Base-by-base conservation (phyloP, 176 grass and related monocot genomes). In the Melocanna baccifera region DNA sequence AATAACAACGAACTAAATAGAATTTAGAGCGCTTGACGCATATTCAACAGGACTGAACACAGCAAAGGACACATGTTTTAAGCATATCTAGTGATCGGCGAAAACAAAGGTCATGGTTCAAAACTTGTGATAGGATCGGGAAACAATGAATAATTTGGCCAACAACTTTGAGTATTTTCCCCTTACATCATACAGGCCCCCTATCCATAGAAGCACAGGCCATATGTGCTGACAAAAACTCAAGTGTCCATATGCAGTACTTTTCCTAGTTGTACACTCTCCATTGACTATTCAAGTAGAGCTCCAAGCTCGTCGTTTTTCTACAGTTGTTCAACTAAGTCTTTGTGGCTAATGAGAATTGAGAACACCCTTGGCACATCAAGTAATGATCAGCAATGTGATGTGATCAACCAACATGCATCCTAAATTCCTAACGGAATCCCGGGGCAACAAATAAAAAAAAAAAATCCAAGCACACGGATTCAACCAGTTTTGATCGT, bases 11-110 rank as follows among this genome's bases (percentile, higher is more conserved):
- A 78, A 22, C 28, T 80, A 84, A 62, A 3, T 59, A 41, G 66
- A 64, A 16, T 32, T 6, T 71, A 43, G 3, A 28, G 13, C 23
- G 46, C 23, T 50, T 22, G 61, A 67, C 23, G 22, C 34, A 23
- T 88, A n/a, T 56, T 78, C 63, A 78, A 66, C 3, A 9, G 1
- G 6, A n/a, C 52, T 29, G 23, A 22, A 22, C 36, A 48, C 32
- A 73, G 26, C 55, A 57, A 58, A 13, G 39, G 2, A n/a, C 16
- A 67, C 39, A 37, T 84, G n/a, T 79, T 80, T 88, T 26, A 89
- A 77, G n/a, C 67, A 67, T 73, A 86, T 86, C 37, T 78, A 57
- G 37, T 30, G 46, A 73, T 64, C 22, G 20, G 58, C 56, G 10
- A 59, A 70, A 32, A 1, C 47, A 6, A 71, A 36, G 34, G 61